phyloP scores from a whole-genome alignment of 805 yeast species.

The Monosporozyma yasuniensis region DNA sequence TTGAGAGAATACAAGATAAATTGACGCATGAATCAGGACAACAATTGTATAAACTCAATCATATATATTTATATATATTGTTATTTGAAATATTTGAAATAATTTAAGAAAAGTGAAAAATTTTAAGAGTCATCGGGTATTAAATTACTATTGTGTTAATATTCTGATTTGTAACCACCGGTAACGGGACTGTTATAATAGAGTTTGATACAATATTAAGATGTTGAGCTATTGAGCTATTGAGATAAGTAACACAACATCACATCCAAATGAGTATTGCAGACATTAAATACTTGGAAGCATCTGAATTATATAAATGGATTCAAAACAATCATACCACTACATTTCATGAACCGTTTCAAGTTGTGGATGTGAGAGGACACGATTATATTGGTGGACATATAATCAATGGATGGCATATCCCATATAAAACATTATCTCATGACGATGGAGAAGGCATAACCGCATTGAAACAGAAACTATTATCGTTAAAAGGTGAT shows the following conservation, averaged over 20 bases:
- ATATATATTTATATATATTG: no score
- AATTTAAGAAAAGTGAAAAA: neutral
- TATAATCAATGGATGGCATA: constrained; percentile 19
- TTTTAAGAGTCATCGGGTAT: neutral
- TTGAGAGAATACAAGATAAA: neutral
- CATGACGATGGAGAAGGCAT: constrained; percentile 57
- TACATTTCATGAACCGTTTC: constrained; percentile 15
- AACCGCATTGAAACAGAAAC: constrained; percentile 19
- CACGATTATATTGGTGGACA: constrained; percentile 65
- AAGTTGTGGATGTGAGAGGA: constrained; percentile 78
- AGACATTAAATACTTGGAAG: constrained; percentile 20
- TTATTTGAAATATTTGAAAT: neutral
- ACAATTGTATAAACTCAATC: no score
- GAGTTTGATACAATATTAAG: no score
- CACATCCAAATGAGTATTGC: constrained; percentile 10
- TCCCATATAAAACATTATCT: constrained; percentile 17
- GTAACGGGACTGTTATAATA: neutral
- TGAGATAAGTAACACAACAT: no score
- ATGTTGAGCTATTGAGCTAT: no score
- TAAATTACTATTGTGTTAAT: no score
- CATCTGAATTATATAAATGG: constrained; percentile 21
- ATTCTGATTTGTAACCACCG: no score
- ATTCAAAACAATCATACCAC: constrained; percentile 16
- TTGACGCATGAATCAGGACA: neutral
- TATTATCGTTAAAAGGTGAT: no score